These are phyloP conservation scores for Cardamine resedifolia DNA, from an alignment of 345 rosid species.

Conservation along the genomic window DNA sequence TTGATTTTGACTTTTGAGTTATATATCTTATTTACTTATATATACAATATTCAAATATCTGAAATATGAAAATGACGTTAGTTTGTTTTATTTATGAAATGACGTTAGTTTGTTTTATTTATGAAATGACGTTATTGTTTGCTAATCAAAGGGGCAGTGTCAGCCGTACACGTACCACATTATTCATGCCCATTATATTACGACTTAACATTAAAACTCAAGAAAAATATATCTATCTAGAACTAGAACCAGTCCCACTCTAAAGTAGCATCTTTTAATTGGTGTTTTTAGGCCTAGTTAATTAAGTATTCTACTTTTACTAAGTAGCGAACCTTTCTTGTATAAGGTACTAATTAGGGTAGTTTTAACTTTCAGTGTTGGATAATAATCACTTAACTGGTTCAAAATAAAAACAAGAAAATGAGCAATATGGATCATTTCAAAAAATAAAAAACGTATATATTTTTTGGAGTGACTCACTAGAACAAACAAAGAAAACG, in stretches of 20 bases:
- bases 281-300: not conserved
- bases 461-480: no score
- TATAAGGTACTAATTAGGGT: not conserved
- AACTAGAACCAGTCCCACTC: not conserved
- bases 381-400: not conserved
- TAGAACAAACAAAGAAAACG: no score
- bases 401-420: not conserved
- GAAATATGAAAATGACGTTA: not conserved
- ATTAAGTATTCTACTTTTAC: conserved; percentile 2
- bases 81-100: no score
- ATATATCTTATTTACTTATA: no score
- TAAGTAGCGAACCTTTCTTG: not conserved
- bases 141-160: not conserved
- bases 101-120: no score
- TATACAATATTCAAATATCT: no score
- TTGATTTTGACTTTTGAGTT: no score
- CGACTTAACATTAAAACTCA: not conserved
- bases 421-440: not conserved
- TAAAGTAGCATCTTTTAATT: not conserved
- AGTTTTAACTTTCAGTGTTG: not conserved
- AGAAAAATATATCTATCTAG: not conserved
- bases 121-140: not conserved
- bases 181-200: not conserved
- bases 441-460: not conserved
- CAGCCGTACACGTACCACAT: conserved; percentile 1